These are phyloP conservation scores for Malus fusca DNA, from an alignment of 306 rosid species.

Conservation along the genomic window DNA sequence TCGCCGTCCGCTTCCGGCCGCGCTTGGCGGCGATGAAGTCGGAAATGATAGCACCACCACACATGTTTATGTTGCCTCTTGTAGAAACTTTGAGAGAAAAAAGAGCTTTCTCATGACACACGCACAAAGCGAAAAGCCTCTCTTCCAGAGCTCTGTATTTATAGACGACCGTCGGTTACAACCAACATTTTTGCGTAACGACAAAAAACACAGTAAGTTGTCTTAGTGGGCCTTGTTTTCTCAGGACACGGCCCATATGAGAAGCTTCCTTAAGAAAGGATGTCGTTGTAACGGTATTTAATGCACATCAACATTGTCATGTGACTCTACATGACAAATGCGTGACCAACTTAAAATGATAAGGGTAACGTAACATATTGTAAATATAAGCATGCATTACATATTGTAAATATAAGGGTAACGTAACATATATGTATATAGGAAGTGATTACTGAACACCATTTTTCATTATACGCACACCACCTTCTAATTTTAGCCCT, in stretches of 20 bases:
- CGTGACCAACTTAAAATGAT: too few species aligned
- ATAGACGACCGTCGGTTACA: constrained; percentile 17
- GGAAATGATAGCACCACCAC: constrained; percentile 92
- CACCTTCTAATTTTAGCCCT: too few species aligned
- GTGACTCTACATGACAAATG: background rate
- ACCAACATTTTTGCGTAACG: background rate
- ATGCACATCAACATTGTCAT: too few species aligned
- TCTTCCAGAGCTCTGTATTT: background rate
- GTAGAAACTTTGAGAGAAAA: background rate
- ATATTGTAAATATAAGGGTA: too few species aligned
- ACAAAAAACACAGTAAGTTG: background rate
- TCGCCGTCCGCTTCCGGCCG: constrained; percentile 27
- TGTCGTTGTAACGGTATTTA: background rate
- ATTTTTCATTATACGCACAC: too few species aligned
- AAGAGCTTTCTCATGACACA: background rate
- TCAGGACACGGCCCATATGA: too few species aligned
- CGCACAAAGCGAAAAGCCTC: background rate
- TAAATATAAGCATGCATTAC: too few species aligned
- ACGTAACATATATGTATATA: too few species aligned
- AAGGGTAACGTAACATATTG: too few species aligned
- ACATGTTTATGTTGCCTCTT: constrained; percentile 34
- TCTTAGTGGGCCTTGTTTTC: background rate
- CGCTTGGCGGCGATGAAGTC: constrained; percentile 48
- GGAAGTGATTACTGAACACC: too few species aligned
- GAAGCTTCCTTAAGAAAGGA: background rate